These are phyloP conservation scores for Botrytis paeoniae DNA, from an alignment of 2,329 filamentous ascomycete species.

Conservation along the genomic window DNA sequence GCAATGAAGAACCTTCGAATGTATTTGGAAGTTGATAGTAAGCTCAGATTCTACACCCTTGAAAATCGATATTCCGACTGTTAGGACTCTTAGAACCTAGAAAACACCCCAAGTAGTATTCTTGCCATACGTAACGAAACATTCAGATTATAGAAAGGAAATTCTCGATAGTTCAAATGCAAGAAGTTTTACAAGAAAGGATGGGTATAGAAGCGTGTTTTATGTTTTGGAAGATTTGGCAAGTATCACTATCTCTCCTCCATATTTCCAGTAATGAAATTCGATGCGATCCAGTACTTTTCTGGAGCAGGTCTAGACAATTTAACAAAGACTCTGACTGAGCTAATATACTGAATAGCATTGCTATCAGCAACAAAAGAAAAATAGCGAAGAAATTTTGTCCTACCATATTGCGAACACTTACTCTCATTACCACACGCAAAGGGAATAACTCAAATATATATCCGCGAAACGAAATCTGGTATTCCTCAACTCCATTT, in stretches of 20 bases:
- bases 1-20: background rate
- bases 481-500: slow-evolving; percentile 10
- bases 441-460: background rate
- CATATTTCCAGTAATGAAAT: background rate
- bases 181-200: background rate
- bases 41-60: no score
- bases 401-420: background rate
- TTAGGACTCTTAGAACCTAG: no score
- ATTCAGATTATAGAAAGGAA: background rate
- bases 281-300: background rate
- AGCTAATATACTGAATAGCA: background rate
- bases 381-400: background rate
- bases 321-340: background rate
- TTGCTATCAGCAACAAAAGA: background rate
- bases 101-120: no score
- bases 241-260: background rate
- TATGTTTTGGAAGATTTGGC: background rate
- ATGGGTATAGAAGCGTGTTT: background rate
- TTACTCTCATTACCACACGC: background rate
- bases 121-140: background rate
- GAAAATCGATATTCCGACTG: no score
- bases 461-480: background rate
- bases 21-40: no score
- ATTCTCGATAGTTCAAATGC: background rate
- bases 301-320: background rate